These are phyloP conservation scores for Carpinus fangiana DNA, from an alignment of 306 rosid species.

Conservation along the genomic window DNA sequence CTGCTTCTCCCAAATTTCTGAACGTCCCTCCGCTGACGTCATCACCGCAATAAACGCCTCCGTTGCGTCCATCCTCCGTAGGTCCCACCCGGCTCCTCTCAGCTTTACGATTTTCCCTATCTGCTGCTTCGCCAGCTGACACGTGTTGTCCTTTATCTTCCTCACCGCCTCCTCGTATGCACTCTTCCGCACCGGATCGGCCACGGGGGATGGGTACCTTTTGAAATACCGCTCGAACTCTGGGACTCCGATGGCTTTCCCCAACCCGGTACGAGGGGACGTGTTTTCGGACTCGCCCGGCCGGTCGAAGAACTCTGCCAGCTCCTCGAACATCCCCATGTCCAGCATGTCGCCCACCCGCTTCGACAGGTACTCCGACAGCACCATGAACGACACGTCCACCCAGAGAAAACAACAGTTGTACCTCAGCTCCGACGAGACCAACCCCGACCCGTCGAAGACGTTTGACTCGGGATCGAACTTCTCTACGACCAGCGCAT, in stretches of 20 bases:
- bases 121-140: slow-evolving; percentile 68
- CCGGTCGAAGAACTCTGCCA: slow-evolving; percentile 59
- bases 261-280: slow-evolving; percentile 43
- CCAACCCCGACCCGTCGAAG: slow-evolving; percentile 24
- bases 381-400: slow-evolving; percentile 59
- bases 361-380: slow-evolving; percentile 47
- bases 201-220: slow-evolving; percentile 30
- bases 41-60: slow-evolving; percentile 58
- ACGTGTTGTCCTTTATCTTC: slow-evolving; percentile 76
- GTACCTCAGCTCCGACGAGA: slow-evolving; percentile 59
- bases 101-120: slow-evolving; percentile 57
- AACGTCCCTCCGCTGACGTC: slow-evolving; percentile 42
- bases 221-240: slow-evolving; percentile 71
- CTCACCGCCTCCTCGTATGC: slow-evolving; percentile 72
- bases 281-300: slow-evolving; percentile 24
- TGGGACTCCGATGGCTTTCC: slow-evolving; percentile 88
- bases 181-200: slow-evolving; percentile 40
- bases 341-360: slow-evolving; percentile 92
- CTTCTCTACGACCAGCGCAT: slow-evolving; percentile 50
- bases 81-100: slow-evolving; percentile 70
- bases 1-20: slow-evolving; percentile 70
- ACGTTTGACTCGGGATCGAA: slow-evolving; percentile 47
- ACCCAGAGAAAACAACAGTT: slow-evolving; percentile 87
- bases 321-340: slow-evolving; percentile 80
- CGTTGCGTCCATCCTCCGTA: slow-evolving; percentile 76